Evolutionary conservation across 306 rosid species (phyloP).

Genomic region (Leucaena leucocephala): DNA sequence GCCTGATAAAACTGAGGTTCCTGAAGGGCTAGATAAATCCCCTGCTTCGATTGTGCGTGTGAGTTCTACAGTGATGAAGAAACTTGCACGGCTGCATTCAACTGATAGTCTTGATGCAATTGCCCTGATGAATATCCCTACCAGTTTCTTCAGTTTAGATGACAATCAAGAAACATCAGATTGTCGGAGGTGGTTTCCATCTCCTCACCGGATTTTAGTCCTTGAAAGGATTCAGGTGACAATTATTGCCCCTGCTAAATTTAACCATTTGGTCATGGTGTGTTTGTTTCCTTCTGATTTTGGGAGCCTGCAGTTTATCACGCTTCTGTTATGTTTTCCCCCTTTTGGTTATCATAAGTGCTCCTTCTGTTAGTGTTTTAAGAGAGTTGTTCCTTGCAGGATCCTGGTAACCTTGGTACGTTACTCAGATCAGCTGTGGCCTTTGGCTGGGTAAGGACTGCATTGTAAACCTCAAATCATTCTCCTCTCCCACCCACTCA

Average conservation of each 20-base stretch:
- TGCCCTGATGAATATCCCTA: conserved; percentile 76
- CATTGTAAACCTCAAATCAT: conserved; percentile 15
- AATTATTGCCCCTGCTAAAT: conserved; percentile 23
- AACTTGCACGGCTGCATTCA: conserved; percentile 78
- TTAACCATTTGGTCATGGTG: background rate
- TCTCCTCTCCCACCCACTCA: conserved; percentile 17
- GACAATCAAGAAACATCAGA: conserved; percentile 36
- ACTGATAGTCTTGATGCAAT: conserved; percentile 77
- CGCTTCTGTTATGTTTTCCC: background rate
- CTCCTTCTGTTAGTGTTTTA: conserved; percentile 17
- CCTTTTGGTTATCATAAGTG: background rate
- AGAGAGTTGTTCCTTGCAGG: conserved; percentile 60
- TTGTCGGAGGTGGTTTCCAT: conserved; percentile 60
- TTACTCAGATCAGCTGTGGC: conserved; percentile 88
- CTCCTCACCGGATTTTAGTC: conserved; percentile 71
- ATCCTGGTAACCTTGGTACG: conserved; percentile 92
- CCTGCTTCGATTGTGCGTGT: conserved; percentile 60
- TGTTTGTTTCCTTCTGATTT: conserved; percentile 25
- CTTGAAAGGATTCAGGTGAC: conserved; percentile 91
- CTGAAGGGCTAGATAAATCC: conserved; percentile 54
- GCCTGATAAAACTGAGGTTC: conserved; percentile 65
- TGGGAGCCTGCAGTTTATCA: background rate
- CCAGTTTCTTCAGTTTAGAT: conserved; percentile 54
- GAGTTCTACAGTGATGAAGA: conserved; percentile 73
- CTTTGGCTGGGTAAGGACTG: conserved; percentile 81